Conservation (phyloP, 495 filamentous ascomycete species). For the Hyaloscypha finlandica region DNA sequence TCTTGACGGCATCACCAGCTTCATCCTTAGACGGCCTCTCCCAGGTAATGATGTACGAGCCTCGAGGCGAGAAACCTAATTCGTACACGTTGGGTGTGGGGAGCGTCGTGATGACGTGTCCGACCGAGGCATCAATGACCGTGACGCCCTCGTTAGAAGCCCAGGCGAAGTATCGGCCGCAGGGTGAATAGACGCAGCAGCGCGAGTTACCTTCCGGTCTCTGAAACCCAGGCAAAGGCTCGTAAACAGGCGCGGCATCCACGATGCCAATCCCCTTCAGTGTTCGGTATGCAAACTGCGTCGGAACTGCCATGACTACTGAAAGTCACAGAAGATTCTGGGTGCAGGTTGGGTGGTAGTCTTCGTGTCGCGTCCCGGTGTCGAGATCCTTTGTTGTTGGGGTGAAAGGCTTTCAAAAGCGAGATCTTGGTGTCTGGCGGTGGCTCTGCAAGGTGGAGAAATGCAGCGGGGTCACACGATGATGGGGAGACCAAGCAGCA, state of each 20-base stretch:
- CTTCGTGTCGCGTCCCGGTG: constrained; percentile 18
- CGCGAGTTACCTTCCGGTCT: constrained; percentile 92
- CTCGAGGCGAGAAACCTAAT: constrained; percentile 87
- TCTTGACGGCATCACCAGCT: constrained; percentile 88
- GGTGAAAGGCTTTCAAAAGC: constrained; percentile 7
- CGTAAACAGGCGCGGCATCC: constrained; percentile 87
- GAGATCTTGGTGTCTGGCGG: constrained; percentile 7
- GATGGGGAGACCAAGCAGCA: constrained; percentile 19
- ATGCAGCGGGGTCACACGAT: constrained; percentile 24
- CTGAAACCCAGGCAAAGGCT: constrained; percentile 78
- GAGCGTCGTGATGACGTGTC: constrained; percentile 73
- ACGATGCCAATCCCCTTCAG: constrained; percentile 93
- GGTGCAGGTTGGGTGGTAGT: constrained; percentile 24
- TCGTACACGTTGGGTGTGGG: constrained; percentile 84
- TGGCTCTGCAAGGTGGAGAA: constrained; percentile 9
- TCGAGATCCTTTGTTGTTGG: constrained; percentile 28
- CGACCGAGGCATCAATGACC: constrained; percentile 78
- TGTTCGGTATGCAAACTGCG: constrained; percentile 94
- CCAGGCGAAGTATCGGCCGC: constrained; percentile 94
- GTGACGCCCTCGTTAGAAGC: constrained; percentile 85
- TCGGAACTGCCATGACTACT: constrained; percentile 86
- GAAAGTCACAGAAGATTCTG: constrained; percentile 64
- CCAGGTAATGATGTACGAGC: constrained; percentile 95
- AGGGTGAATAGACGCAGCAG: constrained; percentile 92
- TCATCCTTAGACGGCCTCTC: constrained; percentile 91